Conservation (phyloP, 768 basidiomycete genomes). For the Leucogyrophana mollusca region DNA sequence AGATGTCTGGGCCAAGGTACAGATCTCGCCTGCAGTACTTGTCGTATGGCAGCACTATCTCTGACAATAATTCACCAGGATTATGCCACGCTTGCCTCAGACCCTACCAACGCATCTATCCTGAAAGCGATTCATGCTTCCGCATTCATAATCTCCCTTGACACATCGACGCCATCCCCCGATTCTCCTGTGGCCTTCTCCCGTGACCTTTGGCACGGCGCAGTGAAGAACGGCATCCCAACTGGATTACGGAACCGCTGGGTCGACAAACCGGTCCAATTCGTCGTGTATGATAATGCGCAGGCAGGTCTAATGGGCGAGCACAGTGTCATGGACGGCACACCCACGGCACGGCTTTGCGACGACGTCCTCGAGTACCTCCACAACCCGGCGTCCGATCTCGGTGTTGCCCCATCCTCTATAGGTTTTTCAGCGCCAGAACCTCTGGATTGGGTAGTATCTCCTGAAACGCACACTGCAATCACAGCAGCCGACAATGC, state of each 20-base stretch:
- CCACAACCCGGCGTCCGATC: slow-evolving; percentile 61
- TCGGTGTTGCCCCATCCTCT: slow-evolving; percentile 37
- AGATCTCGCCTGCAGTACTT: slow-evolving; percentile 3
- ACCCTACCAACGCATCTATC: slow-evolving; percentile 60
- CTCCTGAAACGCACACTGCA: slow-evolving; percentile 38
- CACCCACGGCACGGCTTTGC: slow-evolving; percentile 72
- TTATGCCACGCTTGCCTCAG: slow-evolving; percentile 57
- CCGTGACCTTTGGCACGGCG: slow-evolving; percentile 81
- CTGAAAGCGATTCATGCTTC: slow-evolving; percentile 78
- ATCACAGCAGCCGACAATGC: slow-evolving; percentile 57
- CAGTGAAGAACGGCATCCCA: slow-evolving; percentile 44
- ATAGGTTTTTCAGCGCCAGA: slow-evolving; percentile 31
- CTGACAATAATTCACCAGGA: slow-evolving; percentile 40
- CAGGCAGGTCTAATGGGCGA: slow-evolving; percentile 90
- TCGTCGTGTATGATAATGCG: slow-evolving; percentile 82
- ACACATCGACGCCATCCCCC: slow-evolving; percentile 46
- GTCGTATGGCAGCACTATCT: too few relatives aligned
- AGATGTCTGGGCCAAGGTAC: slow-evolving; percentile 86
- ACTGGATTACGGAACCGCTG: slow-evolving; percentile 73
- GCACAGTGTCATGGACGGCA: slow-evolving; percentile 90
- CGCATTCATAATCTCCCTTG: slow-evolving; percentile 82
- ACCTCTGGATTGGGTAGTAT: slow-evolving; percentile 56
- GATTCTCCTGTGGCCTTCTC: slow-evolving; percentile 55
- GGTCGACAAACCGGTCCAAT: slow-evolving; percentile 89
- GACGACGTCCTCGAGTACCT: slow-evolving; percentile 67